These are phyloP conservation scores for Grosmannia huntii DNA, from an alignment of 2,329 filamentous ascomycete species.

Conservation along the genomic window DNA sequence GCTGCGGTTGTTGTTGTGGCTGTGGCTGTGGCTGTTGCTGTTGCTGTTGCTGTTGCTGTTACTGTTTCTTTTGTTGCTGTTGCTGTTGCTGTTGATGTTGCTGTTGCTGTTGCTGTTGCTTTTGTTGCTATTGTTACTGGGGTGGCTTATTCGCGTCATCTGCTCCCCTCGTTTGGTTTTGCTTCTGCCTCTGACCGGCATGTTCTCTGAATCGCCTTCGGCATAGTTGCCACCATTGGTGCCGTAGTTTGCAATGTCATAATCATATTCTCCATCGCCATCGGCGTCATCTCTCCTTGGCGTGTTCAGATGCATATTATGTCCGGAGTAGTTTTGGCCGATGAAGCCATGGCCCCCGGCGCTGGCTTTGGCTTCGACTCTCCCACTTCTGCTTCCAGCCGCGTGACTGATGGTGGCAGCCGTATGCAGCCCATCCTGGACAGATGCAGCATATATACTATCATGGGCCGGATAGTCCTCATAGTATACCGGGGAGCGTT, in stretches of 20 bases:
- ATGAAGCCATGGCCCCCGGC: neutral
- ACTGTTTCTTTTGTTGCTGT: too few relatives aligned
- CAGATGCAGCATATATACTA: conserved; percentile 5
- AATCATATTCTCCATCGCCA: conserved; percentile 10
- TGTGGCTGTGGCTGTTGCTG: too few relatives aligned
- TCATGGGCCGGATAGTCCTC: conserved; percentile 5
- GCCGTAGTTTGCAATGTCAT: conserved; percentile 3
- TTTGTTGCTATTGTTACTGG: conserved; percentile 4
- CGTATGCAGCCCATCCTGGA: neutral
- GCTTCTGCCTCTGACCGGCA: conserved; percentile 5
- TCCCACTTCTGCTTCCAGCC: neutral
- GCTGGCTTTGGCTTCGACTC: neutral
- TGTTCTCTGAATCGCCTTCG: neutral
- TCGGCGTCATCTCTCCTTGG: conserved; percentile 4
- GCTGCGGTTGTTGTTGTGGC: conserved; percentile 3
- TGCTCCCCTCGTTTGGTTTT: conserved; percentile 7
- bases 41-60: too few relatives aligned
- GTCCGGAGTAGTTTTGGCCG: neutral
- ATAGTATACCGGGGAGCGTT: conserved; percentile 7
- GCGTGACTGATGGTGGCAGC: neutral
- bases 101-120: too few relatives aligned
- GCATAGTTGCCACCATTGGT: conserved; percentile 5
- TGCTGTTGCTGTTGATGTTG: too few relatives aligned
- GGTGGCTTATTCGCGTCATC: conserved; percentile 8
- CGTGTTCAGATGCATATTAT: conserved; percentile 2